Percentiles rank a stretch among this genome's conserved stretches.
phyloP scores from a whole-genome alignment of 1,284 basidiomycete genomes.

The Sanghuangporus weigelae region DNA sequence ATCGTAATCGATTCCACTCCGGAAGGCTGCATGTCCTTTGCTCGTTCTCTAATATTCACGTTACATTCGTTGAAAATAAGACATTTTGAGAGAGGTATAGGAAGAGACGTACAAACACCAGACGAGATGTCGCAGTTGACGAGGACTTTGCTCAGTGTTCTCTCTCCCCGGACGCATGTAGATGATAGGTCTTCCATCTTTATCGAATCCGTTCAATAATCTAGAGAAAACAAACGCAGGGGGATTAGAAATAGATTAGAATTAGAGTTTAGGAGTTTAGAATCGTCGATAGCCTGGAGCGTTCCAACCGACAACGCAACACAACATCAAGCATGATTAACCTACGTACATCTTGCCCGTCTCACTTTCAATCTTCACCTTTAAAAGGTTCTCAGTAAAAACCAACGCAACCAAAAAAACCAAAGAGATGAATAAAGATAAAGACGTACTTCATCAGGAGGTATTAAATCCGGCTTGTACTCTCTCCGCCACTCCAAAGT shows the following conservation, averaged over 20 bases:
- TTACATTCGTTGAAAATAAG: background rate
- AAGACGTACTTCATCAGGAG: conserved; percentile 59
- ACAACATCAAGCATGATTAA: conserved; percentile 9
- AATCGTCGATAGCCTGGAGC: too few species aligned
- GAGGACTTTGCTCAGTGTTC: conserved; percentile 70
- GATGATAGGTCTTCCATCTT: conserved; percentile 74
- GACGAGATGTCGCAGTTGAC: conserved; percentile 78
- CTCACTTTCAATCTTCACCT: conserved; percentile 70
- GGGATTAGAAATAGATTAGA: background rate
- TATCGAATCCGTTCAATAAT: conserved; percentile 78
- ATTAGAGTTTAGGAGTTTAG: too few species aligned
- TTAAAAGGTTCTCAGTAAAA: background rate
- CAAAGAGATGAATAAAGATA: background rate
- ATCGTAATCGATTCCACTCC: conserved; percentile 79
- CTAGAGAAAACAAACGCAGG: conserved; percentile 32
- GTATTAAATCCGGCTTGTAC: conserved; percentile 77
- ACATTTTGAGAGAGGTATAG: background rate
- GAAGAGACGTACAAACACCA: conserved; percentile 69
- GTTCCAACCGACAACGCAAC: background rate
- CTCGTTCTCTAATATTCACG: conserved; percentile 57
- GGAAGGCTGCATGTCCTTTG: conserved; percentile 80
- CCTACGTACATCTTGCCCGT: conserved; percentile 77
- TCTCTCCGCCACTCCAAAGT: conserved; percentile 81
- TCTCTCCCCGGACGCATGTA: conserved; percentile 83
- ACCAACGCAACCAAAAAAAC: background rate